Conservation (phyloP, 2,329 filamentous ascomycete genomes). For the Colletotrichum neosansevieriae region DNA sequence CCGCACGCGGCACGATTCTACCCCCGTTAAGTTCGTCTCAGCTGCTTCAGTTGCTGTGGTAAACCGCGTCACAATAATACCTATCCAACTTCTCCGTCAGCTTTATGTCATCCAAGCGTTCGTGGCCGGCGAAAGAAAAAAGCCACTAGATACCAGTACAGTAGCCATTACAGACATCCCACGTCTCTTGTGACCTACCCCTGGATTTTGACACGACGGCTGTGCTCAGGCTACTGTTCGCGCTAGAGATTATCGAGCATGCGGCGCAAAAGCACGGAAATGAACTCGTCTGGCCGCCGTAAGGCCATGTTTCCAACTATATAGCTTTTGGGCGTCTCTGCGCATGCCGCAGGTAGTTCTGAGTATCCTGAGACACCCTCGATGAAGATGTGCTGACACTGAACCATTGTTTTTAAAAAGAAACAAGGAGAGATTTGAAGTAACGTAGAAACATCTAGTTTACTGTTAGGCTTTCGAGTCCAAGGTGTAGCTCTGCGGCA, state of each 20-base stretch:
- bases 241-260: background rate
- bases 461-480: too few species aligned
- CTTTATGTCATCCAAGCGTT: too few species aligned
- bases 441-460: background rate
- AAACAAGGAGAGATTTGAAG: background rate
- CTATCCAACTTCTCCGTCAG: background rate
- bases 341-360: background rate
- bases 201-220: background rate
- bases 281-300: background rate
- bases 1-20: background rate
- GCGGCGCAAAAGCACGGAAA: background rate
- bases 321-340: background rate
- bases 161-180: background rate
- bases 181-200: background rate
- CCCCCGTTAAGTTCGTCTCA: too few species aligned
- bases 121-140: background rate
- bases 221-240: background rate
- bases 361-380: background rate
- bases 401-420: background rate
- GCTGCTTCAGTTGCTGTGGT: too few species aligned
- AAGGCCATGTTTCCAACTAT: background rate
- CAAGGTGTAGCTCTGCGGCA: too few species aligned
- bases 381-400: background rate
- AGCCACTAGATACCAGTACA: background rate
- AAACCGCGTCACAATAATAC: background rate